Conservation (phyloP, 306 rosid genomes). For the Rosa multiflora region DNA sequence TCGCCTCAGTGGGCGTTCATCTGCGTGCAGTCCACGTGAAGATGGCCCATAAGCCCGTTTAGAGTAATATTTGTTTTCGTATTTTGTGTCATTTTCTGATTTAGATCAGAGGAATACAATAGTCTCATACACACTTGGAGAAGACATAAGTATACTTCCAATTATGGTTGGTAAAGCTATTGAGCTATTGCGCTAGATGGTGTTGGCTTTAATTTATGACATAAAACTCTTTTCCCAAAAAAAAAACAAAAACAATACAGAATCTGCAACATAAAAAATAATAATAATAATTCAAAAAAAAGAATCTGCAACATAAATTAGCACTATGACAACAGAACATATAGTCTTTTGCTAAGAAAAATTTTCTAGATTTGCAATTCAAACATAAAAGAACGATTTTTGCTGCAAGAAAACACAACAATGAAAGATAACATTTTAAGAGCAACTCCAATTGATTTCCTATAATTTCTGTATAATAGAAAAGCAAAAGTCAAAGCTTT, state of each 20-base stretch:
- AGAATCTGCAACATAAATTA: not conserved
- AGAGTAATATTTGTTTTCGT: not conserved
- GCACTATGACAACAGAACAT: not conserved
- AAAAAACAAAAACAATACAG: too few relatives aligned
- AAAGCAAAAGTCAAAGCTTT: too few relatives aligned
- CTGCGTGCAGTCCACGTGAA: constrained; percentile 35
- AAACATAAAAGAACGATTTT: not conserved
- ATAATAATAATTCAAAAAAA: too few relatives aligned
- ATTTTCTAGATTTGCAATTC: not conserved
- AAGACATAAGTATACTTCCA: not conserved
- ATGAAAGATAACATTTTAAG: not conserved
- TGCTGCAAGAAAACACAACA: not conserved
- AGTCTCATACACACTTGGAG: not conserved
- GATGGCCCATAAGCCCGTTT: constrained; percentile 26
- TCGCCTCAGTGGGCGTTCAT: constrained; percentile 20
- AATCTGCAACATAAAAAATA: not conserved
- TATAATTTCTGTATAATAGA: too few relatives aligned
- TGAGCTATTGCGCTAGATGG: too few relatives aligned
- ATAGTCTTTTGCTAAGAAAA: not conserved
- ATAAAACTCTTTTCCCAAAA: not conserved
- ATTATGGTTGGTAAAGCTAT: too few relatives aligned
- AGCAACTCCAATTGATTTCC: too few relatives aligned
- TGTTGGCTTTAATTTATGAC: too few relatives aligned
- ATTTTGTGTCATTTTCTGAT: not conserved
- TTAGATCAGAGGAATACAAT: not conserved